Conservation (phyloP, 1,284 basidiomycete genomes). For the Ganoderma sp. region DNA sequence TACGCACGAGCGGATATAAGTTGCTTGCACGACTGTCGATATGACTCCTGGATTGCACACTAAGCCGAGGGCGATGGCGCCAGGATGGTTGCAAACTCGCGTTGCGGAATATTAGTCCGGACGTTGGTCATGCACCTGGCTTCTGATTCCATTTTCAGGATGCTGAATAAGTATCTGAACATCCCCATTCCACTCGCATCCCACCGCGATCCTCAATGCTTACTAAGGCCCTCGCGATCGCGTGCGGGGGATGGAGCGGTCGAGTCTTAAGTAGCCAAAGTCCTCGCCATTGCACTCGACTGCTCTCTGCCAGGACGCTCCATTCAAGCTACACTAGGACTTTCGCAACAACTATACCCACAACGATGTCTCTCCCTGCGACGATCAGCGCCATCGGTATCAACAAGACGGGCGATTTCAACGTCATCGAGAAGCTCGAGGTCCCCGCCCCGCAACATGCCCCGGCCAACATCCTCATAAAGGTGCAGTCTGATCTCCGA, state of each 20-base stretch:
- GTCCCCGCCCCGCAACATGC: conserved; percentile 65
- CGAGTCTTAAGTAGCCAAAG: background rate
- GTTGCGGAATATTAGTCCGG: background rate
- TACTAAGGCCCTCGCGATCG: background rate
- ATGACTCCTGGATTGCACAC: background rate
- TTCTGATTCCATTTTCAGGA: background rate
- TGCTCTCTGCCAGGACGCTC: background rate
- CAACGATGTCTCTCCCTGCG: conserved; percentile 54
- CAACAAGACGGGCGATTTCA: conserved; percentile 70
- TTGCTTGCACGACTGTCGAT: background rate
- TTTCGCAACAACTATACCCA: background rate
- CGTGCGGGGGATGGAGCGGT: background rate
- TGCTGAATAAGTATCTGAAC: background rate
- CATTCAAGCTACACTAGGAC: background rate
- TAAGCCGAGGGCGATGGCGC: background rate
- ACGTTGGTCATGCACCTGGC: background rate
- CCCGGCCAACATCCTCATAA: conserved; percentile 77
- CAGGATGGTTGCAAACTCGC: background rate
- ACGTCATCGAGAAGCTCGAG: conserved; percentile 75
- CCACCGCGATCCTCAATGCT: conserved; percentile 2
- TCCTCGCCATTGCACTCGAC: background rate
- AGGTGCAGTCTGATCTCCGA: conserved; percentile 51
- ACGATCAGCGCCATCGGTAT: conserved; percentile 63
- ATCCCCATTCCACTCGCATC: background rate
- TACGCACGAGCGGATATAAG: background rate